Evolutionary conservation across 257 asterid genomes (phyloP).

Genomic region (Primulina eburnea): DNA sequence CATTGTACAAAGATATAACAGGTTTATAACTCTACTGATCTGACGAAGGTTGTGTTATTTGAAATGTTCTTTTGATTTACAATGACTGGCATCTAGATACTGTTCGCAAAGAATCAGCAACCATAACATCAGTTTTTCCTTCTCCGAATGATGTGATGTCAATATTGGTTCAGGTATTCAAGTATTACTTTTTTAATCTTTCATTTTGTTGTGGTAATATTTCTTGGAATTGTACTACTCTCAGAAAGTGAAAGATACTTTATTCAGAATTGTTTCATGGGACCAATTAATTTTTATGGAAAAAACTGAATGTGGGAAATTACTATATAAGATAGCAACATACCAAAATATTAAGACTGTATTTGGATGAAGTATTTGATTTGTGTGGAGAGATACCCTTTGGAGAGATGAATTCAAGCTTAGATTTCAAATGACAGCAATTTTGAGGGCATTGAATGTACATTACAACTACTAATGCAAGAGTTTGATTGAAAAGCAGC

Average conservation of each 20-base stretch:
- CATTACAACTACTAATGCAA: too few species aligned
- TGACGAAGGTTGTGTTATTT: conserved; percentile 19
- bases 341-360: too few species aligned
- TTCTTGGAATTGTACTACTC: not conserved
- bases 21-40: conserved; percentile 46
- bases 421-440: not conserved
- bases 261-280: conserved; percentile 17
- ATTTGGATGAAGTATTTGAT: too few species aligned
- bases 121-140: conserved; percentile 93
- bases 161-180: conserved; percentile 86
- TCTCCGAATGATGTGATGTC: conserved; percentile 98
- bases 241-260: not conserved
- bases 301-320: conserved; percentile 14
- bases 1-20: conserved; percentile 85
- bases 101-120: conserved; percentile 96
- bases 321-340: too few species aligned
- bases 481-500: too few species aligned
- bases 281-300: conserved; percentile 19
- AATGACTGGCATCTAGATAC: conserved; percentile 56
- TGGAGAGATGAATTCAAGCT: not conserved
- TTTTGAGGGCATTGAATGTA: too few species aligned
- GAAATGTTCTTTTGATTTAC: conserved; percentile 20
- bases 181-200: conserved; percentile 17
- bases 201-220: conserved; percentile 2
- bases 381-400: too few species aligned